These are phyloP conservation scores for Tolypocladium cylindrosporum DNA, from an alignment of 2,329 filamentous ascomycete species.

Conservation along the genomic window DNA sequence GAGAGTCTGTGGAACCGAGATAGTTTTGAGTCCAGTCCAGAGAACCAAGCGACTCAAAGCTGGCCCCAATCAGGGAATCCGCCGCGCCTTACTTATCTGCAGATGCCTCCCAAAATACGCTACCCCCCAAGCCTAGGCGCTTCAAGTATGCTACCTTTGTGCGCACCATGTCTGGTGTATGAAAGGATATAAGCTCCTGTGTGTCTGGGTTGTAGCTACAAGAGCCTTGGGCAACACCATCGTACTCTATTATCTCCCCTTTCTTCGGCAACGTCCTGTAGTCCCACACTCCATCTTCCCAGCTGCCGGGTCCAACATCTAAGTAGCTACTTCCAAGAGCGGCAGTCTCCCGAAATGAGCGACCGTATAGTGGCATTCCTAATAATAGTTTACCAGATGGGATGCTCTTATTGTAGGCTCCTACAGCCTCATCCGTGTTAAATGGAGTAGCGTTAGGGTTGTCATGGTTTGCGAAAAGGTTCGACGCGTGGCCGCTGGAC, in stretches of 20 bases:
- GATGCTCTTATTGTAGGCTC: constrained; percentile 52
- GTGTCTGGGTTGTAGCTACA: constrained; percentile 57
- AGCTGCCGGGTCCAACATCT: constrained; percentile 57
- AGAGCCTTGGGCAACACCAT: constrained; percentile 47
- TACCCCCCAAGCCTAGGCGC: constrained; percentile 54
- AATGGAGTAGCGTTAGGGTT: constrained; percentile 55
- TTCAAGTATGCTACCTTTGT: constrained; percentile 58
- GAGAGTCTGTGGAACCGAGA: constrained; percentile 38
- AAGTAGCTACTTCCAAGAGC: constrained; percentile 21
- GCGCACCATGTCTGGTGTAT: constrained; percentile 47
- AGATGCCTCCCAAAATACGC: constrained; percentile 80
- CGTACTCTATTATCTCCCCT: constrained; percentile 46
- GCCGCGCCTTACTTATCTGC: constrained; percentile 46
- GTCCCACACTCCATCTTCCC: constrained; percentile 68
- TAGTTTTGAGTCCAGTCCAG: constrained; percentile 38
- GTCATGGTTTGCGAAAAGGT: constrained; percentile 46
- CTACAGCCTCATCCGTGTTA: constrained; percentile 53
- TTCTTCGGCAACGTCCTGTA: constrained; percentile 65
- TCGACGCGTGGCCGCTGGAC: constrained; percentile 57
- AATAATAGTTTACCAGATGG: constrained; percentile 57
- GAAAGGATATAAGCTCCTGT: constrained; percentile 60
- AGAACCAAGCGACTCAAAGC: constrained; percentile 25
- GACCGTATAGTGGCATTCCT: constrained; percentile 72
- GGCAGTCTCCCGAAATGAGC: constrained; percentile 43
- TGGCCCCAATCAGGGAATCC: constrained; percentile 48